These are phyloP conservation scores for Porogramme epimiltina DNA, from an alignment of 1,284 basidiomycete genomes.

Conservation along the genomic window DNA sequence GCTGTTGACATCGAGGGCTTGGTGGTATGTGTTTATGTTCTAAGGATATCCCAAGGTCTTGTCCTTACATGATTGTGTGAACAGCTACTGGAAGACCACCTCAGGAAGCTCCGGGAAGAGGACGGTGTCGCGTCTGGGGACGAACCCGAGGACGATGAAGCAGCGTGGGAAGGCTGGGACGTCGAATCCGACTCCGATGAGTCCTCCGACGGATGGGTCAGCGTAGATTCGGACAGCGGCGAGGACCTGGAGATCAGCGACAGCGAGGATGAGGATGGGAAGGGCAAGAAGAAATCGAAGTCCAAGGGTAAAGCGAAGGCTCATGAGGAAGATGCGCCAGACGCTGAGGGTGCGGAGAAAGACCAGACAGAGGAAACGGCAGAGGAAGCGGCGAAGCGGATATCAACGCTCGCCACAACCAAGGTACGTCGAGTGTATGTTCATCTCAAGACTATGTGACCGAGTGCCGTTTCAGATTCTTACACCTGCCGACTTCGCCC, in stretches of 20 bases:
- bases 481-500: slow-evolving; percentile 95
- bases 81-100: slow-evolving; percentile 84
- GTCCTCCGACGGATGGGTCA: slow-evolving; percentile 84
- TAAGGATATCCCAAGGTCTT: background rate
- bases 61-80: background rate
- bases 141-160: slow-evolving; percentile 67
- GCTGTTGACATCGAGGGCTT: slow-evolving; percentile 92
- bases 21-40: slow-evolving; percentile 49
- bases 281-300: slow-evolving; percentile 39
- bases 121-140: slow-evolving; percentile 55
- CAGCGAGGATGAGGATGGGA: slow-evolving; percentile 76
- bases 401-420: slow-evolving; percentile 74
- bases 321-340: slow-evolving; percentile 20
- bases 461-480: slow-evolving; percentile 75
- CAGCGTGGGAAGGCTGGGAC: slow-evolving; percentile 92
- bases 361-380: slow-evolving; percentile 21
- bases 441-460: slow-evolving; percentile 4
- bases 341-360: slow-evolving; percentile 5
- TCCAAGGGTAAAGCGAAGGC: slow-evolving; percentile 33
- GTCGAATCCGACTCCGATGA: slow-evolving; percentile 64
- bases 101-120: slow-evolving; percentile 70
- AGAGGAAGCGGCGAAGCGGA: slow-evolving; percentile 34
- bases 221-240: slow-evolving; percentile 77
- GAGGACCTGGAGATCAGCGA: slow-evolving; percentile 81
- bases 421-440: slow-evolving; percentile 50